phyloP scores from a whole-genome alignment of 106 monocot genomes.

The Gastrodia elata region DNA sequence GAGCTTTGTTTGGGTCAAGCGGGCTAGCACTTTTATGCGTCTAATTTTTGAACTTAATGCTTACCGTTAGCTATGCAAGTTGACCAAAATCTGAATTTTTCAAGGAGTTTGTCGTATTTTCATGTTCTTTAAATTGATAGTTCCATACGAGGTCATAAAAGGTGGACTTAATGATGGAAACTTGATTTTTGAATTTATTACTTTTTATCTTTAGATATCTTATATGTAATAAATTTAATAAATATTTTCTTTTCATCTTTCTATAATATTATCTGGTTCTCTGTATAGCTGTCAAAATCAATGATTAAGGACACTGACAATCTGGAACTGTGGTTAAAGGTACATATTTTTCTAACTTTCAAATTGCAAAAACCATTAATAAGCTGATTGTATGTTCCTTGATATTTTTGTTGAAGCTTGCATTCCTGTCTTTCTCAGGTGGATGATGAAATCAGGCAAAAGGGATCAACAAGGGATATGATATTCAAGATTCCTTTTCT shows the following conservation, averaged over 20 bases:
- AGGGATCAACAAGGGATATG: slow-evolving; percentile 95
- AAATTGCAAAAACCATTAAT: background rate
- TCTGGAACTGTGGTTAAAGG: slow-evolving; percentile 95
- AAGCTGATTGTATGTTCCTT: background rate
- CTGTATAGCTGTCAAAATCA: slow-evolving; percentile 64
- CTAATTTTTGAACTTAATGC: too few species aligned
- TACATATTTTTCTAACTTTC: slow-evolving; percentile 13
- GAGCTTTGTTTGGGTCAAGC: too few species aligned
- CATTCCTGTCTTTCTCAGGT: slow-evolving; percentile 41
- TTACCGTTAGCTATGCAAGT: too few species aligned
- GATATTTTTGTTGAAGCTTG: slow-evolving; percentile 1
- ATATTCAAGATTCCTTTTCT: slow-evolving; percentile 90
- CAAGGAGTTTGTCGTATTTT: too few species aligned
- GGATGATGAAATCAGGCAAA: slow-evolving; percentile 76
- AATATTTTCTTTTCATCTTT: background rate
- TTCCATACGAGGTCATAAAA: background rate
- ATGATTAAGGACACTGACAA: slow-evolving; percentile 62
- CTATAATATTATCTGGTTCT: background rate
- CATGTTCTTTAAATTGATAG: too few species aligned
- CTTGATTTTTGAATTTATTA: background rate
- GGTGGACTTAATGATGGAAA: background rate
- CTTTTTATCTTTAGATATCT: background rate
- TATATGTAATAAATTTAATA: background rate
- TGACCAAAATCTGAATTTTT: too few species aligned
- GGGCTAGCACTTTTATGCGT: too few species aligned